Percentiles rank a stretch among this genome's conserved stretches.
Evolutionary conservation across 2,329 filamentous ascomycete species (phyloP).

Genomic region (Grosmannia huntii): DNA sequence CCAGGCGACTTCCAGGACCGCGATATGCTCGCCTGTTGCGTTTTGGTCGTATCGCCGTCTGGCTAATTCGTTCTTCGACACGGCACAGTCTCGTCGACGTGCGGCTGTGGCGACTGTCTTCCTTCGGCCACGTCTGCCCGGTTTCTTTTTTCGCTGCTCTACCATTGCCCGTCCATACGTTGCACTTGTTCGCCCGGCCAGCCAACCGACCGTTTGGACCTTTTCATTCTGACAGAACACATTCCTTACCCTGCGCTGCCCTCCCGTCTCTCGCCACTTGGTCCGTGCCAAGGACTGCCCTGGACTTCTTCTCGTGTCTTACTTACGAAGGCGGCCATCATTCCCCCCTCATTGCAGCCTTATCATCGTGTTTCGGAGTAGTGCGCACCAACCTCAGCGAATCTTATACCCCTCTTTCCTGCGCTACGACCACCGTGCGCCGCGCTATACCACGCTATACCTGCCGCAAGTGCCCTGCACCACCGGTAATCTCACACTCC

Average conservation of each 20-base stretch:
- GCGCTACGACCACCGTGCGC: slow-evolving; percentile 5
- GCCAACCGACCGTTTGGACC: not conserved
- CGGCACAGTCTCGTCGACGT: not conserved
- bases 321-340: not conserved
- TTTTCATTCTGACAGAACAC: not conserved
- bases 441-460: slow-evolving; percentile 6
- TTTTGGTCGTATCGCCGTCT: not conserved
- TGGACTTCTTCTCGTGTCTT: not conserved
- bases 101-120: not conserved
- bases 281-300: not conserved
- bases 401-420: not conserved
- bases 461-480: not conserved
- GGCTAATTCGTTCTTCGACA: not conserved
- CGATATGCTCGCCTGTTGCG: not conserved
- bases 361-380: not conserved
- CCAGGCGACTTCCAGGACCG: not conserved
- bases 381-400: not conserved
- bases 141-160: not conserved
- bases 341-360: not conserved
- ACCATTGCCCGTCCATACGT: not conserved
- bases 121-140: not conserved
- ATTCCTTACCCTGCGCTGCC: not conserved
- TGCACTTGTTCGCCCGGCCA: not conserved
- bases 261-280: not conserved
- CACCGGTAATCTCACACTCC: not conserved